Conservation (phyloP, 108 stramenopile species). For the Nitzschia sp. region DNA sequence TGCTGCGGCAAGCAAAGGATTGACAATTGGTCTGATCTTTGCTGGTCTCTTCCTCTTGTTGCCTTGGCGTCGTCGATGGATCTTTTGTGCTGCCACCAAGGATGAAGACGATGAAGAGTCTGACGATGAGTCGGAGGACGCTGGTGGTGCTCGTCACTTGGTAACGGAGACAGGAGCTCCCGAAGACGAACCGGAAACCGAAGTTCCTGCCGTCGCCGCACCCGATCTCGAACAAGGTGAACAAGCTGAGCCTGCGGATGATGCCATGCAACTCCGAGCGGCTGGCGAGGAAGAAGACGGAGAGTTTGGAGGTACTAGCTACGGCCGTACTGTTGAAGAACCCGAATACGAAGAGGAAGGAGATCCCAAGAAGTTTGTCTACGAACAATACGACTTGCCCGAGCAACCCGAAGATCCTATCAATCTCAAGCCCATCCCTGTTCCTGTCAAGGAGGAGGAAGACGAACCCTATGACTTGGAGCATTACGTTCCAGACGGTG, state of each 20-base stretch:
- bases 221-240: slow-evolving; percentile 18
- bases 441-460: slow-evolving; percentile 15
- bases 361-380: slow-evolving; percentile 26
- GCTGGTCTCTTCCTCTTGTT: slow-evolving; percentile 21
- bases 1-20: not conserved
- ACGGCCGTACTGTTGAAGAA: slow-evolving; percentile 32
- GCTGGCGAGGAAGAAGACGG: slow-evolving; percentile 21
- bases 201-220: not conserved
- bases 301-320: slow-evolving; percentile 27
- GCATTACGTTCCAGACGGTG: slow-evolving; percentile 41
- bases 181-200: slow-evolving; percentile 9
- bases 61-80: slow-evolving; percentile 36
- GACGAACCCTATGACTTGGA: slow-evolving; percentile 41
- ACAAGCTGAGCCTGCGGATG: slow-evolving; percentile 22
- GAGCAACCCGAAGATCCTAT: slow-evolving; percentile 21
- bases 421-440: slow-evolving; percentile 33
- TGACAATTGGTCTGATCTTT: slow-evolving; percentile 15
- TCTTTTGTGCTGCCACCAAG: slow-evolving; percentile 29
- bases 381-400: slow-evolving; percentile 35
- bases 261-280: slow-evolving; percentile 15
- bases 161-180: slow-evolving; percentile 2
- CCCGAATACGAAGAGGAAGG: slow-evolving; percentile 41
- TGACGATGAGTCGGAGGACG: slow-evolving; percentile 15
- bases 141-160: slow-evolving; percentile 11
- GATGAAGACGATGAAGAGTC: slow-evolving; percentile 22